Evolutionary conservation across 2,329 filamentous ascomycete genomes (phyloP), one percentile per base, ranked within the genome.

Genomic region (Cercospora sojina): DNA sequence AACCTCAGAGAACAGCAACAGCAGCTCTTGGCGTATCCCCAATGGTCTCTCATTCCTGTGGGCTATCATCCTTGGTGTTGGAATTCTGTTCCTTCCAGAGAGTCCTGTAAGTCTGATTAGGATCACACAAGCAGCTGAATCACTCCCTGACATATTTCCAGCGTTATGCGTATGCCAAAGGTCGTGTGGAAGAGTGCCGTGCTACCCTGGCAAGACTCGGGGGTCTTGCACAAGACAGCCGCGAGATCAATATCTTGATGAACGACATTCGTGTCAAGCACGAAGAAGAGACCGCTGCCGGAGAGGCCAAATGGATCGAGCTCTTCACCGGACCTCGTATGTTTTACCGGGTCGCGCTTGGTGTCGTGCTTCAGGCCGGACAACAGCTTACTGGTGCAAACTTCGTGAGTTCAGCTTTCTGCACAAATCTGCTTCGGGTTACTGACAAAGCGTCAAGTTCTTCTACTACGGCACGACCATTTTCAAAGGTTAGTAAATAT

Each of bases 301-400:
- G 62, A 41, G 53, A 64, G 57, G n/a, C 66, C 68, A 16, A 73
- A 66, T 20, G 67, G 57, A 9, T 72, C 72, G 29, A 67, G 69
- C 72, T 75, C 66, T 75, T 77, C 65, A 72, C 71, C 23, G 72
- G 68, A 41, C 71, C 72, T 20, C 65, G 66, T 32, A 77, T 77
- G 74, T 59, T 73, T 16, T 76, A 76, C 68, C 71, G 75, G 16
- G 73, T 70, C n/a, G 61, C 74, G 18, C 73, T 77, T 31, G 76
- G 75, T 41, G 72, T 76, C 35, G 64, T 70, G 5, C 70, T 77
- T 10, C 76, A 77, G 61, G 73, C 73, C 16, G 71, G 74, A 8
- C 75, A 77, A 65, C 76, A 77, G 66, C 71, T 77, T 32, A 77
- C 75, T 0, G 88, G 88, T 32, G 66, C 75, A 61, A 77, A 77